Percentiles rank a stretch among this genome's conserved stretches.
Evolutionary conservation across 257 asterid species (phyloP).

Genomic region (Solanum megistacrolobum): DNA sequence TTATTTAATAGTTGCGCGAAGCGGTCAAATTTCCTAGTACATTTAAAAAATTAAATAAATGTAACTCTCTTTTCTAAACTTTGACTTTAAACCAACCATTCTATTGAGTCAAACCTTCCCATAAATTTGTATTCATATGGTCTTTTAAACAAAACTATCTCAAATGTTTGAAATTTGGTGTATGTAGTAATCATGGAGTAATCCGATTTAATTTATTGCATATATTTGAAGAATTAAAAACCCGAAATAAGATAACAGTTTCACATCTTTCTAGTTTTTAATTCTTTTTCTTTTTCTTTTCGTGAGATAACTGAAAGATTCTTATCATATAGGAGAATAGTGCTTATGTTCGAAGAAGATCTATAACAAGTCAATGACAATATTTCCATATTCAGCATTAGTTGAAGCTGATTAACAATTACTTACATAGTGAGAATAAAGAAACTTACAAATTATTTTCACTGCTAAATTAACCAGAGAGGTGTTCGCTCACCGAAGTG

Average conservation of each 20-base stretch:
- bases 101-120: too few species aligned
- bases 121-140: neutral
- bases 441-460: neutral
- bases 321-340: neutral
- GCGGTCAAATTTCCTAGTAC: too few species aligned
- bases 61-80: too few species aligned
- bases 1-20: too few species aligned
- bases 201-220: neutral
- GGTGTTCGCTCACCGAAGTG: too few species aligned
- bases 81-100: too few species aligned
- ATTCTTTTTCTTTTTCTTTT: neutral
- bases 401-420: neutral
- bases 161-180: neutral
- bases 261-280: neutral
- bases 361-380: neutral
- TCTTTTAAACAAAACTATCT: neutral
- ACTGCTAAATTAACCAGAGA: too few species aligned
- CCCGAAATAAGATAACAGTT: neutral
- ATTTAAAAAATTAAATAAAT: too few species aligned
- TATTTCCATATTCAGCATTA: neutral
- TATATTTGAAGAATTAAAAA: neutral
- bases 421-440: neutral
- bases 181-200: neutral
- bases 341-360: neutral
- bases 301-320: neutral